phyloP scores from a whole-genome alignment of 1,284 basidiomycete genomes.

The Moniliophthora roreri region DNA sequence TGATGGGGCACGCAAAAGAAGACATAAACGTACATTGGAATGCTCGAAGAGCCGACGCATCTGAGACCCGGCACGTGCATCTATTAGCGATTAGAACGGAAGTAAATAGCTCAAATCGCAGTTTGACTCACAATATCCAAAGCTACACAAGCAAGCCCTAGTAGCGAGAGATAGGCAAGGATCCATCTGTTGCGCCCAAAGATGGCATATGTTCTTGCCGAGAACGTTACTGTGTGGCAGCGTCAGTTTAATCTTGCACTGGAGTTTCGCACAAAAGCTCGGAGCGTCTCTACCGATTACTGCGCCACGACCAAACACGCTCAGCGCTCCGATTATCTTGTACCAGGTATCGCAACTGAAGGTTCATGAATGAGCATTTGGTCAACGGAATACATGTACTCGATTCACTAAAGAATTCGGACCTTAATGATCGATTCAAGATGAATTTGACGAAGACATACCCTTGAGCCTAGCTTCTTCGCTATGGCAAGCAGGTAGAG shows the following conservation, averaged over 20 bases:
- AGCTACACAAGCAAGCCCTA: constrained; percentile 25
- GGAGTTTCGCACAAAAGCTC: background rate
- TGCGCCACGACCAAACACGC: constrained; percentile 13
- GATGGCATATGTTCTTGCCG: constrained; percentile 27
- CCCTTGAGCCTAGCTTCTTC: constrained; percentile 16
- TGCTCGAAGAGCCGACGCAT: background rate
- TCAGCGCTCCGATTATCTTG: constrained; percentile 7
- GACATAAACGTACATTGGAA: background rate
- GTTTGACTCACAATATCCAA: constrained; percentile 26
- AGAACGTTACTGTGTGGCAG: constrained; percentile 24
- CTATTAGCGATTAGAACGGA: background rate
- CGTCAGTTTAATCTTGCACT: background rate
- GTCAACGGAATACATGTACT: background rate
- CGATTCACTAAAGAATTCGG: background rate
- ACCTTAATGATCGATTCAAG: too few species aligned
- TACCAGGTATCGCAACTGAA: constrained; percentile 12
- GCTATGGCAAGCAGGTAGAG: constrained; percentile 32
- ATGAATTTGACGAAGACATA: constrained; percentile 6
- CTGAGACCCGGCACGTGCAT: background rate
- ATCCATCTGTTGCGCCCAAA: constrained; percentile 23
- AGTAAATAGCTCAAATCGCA: background rate
- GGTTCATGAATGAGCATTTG: background rate
- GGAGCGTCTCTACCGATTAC: constrained; percentile 10
- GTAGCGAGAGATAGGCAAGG: constrained; percentile 21
- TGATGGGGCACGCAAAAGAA: background rate